Evolutionary conservation across 176 grass and related monocot genomes (phyloP).

Genomic region (Puccinellia tenuiflora): DNA sequence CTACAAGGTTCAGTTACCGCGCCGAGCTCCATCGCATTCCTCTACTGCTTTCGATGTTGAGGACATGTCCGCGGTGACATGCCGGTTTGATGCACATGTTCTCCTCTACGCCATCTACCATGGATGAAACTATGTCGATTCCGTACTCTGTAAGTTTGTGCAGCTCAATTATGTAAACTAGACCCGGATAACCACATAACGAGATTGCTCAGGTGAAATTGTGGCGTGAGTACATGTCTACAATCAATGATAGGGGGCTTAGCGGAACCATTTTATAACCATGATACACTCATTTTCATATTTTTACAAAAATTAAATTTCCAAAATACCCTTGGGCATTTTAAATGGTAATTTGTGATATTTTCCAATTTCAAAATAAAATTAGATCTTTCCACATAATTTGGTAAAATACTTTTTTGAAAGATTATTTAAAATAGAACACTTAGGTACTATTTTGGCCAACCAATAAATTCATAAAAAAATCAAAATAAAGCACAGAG

Average conservation of each 20-base stretch:
- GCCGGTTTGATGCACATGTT: slow-evolving; percentile 69
- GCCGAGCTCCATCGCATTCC: slow-evolving; percentile 46
- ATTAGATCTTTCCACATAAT: no score
- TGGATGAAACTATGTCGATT: slow-evolving; percentile 23
- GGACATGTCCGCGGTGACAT: slow-evolving; percentile 38
- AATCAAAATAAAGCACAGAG: no score
- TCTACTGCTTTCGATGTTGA: slow-evolving; percentile 35
- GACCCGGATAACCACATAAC: slow-evolving; percentile 1
- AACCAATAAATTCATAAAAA: no score
- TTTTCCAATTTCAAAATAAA: no score
- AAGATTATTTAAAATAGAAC: no score
- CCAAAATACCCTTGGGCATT: no score
- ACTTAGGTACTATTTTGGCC: no score
- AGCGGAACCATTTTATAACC: slow-evolving; percentile 25
- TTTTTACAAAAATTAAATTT: no score
- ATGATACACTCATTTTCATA: no score
- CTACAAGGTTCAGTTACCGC: slow-evolving; percentile 53
- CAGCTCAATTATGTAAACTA: slow-evolving; percentile 22
- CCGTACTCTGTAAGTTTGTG: slow-evolving; percentile 4
- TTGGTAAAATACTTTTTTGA: no score
- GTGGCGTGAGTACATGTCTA: neutral
- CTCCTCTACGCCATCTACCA: slow-evolving; percentile 94
- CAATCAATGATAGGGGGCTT: neutral
- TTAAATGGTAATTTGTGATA: no score
- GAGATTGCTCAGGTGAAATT: neutral